Evolutionary conservation across 1,139 yeast species (phyloP).

Genomic region (Candida dubliniensis): DNA sequence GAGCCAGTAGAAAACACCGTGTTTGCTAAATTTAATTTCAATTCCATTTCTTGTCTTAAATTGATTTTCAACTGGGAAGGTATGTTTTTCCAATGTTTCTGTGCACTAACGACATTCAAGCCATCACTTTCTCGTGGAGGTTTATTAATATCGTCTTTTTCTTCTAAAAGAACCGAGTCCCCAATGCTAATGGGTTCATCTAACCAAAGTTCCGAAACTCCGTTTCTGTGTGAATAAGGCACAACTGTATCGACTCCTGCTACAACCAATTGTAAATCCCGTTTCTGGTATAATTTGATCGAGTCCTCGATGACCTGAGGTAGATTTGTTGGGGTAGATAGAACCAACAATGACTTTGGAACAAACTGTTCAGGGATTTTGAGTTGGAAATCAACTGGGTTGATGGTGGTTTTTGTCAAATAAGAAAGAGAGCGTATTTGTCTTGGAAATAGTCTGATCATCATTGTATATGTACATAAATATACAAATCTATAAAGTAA

Average conservation of each 20-base stretch:
- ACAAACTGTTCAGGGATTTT: slow-evolving; percentile 17
- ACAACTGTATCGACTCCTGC: slow-evolving; percentile 51
- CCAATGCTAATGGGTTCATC: slow-evolving; percentile 28
- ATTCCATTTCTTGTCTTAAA: slow-evolving; percentile 17
- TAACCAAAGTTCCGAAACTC: slow-evolving; percentile 51
- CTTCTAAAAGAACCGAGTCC: slow-evolving; percentile 21
- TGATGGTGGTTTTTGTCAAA: slow-evolving; percentile 21
- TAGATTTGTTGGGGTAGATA: slow-evolving; percentile 47
- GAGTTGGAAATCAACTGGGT: slow-evolving; percentile 18
- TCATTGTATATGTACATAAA: slow-evolving; percentile 4
- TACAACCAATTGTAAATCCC: slow-evolving; percentile 31
- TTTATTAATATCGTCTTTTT: slow-evolving; percentile 24
- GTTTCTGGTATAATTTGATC: slow-evolving; percentile 26
- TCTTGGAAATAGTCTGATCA: slow-evolving; percentile 5
- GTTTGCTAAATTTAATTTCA: slow-evolving; percentile 37
- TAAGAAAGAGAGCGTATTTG: slow-evolving; percentile 4
- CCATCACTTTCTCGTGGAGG: slow-evolving; percentile 35
- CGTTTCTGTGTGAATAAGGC: slow-evolving; percentile 39
- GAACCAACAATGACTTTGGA: slow-evolving; percentile 29
- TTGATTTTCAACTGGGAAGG: slow-evolving; percentile 25
- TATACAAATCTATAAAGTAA: neutral
- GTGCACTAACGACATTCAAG: slow-evolving; percentile 31
- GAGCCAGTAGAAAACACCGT: slow-evolving; percentile 41
- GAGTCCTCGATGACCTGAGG: slow-evolving; percentile 34
- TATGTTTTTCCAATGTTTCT: slow-evolving; percentile 41